phyloP scores from a whole-genome alignment of 345 rosid species.

The Eutrema heterophyllum region DNA sequence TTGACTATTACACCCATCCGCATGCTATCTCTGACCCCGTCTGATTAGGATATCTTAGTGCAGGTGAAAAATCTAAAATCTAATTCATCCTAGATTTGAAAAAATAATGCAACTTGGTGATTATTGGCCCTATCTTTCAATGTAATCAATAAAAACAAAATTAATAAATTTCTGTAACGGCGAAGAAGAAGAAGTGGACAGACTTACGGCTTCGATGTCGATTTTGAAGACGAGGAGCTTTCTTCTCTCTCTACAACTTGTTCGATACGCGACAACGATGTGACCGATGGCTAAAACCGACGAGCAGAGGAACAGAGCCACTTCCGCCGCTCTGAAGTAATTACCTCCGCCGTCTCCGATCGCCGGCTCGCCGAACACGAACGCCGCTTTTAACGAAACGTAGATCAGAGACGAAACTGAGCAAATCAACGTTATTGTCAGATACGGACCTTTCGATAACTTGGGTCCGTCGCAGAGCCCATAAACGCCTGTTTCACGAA shows the following conservation, averaged over 20 bases:
- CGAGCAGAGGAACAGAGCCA: constrained; percentile 67
- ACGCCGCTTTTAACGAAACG: constrained; percentile 74
- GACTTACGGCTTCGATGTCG: constrained; percentile 95
- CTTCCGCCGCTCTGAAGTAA: constrained; percentile 48
- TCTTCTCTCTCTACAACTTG: constrained; percentile 85
- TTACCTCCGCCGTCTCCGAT: constrained; percentile 34
- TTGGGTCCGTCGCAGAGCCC: constrained; percentile 84
- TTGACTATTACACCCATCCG: constrained; percentile 24
- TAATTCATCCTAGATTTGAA: constrained; percentile 11
- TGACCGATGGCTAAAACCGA: constrained; percentile 65
- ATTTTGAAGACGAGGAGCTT: constrained; percentile 91
- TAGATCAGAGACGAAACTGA: constrained; percentile 63
- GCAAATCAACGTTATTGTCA: constrained; percentile 64
- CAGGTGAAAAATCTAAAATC: constrained; percentile 3
- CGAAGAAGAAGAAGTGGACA: neutral
- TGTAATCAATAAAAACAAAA: neutral
- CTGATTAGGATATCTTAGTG: constrained; percentile 2
- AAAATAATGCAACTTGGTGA: constrained; percentile 18
- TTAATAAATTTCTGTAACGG: constrained; percentile 13
- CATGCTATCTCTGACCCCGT: constrained; percentile 29
- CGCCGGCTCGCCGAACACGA: constrained; percentile 45
- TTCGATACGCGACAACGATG: constrained; percentile 67
- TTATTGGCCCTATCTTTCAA: constrained; percentile 27
- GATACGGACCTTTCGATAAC: constrained; percentile 67
- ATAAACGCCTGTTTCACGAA: constrained; percentile 55